Evolutionary conservation across 768 basidiomycete species (phyloP), one percentile per base, ranked within the genome.

Genomic region (Galerina marginata): DNA sequence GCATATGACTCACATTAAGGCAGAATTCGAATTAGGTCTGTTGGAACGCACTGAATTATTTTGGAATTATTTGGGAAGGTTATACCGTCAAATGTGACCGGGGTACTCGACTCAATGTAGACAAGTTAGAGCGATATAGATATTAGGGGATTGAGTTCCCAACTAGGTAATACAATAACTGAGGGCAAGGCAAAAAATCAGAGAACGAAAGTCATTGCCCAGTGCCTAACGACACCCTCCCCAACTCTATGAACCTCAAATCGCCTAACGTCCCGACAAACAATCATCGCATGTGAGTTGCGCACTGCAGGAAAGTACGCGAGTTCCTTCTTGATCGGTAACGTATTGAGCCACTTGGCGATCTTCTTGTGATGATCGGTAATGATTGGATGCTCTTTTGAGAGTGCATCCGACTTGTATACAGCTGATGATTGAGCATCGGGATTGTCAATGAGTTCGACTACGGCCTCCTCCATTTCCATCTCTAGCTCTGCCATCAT

Each of bases 201-300:
- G 52, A 79, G 53, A 62, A 72, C 63, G 36, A 92, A 87, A 25
- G 82, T 77, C 59, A 84, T 81, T 9, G 88, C 89, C 88, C 90
- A 91, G 70, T 92, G 89, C 60, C 82, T 79, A 38, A 94, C 51
- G 3, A 93, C 81, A 38, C 85, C 84, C 68, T 87, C 85, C 14
- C 92, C 92, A 39, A 74, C 69, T 39, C 79, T 73, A 65, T 92
- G 89, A 11, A 72, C 62, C 63, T 82, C 75, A 69, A 90, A 90
- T 36, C 78, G 75, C 67, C 86, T 79, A 54, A 86, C 71, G 62
- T 93, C 90, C 45, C 92, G 78, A 70, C 83, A 86, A 10, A 94
- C 77, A 62, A 95, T 89, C 58, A 84, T 77, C 5, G 82, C 90
- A 73, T 95, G 92, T 25, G 90, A 76, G 66, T 93, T 93, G 40